Conservation (phyloP, 1,284 basidiomycete genomes). For the Xerocomus nothofagi region DNA sequence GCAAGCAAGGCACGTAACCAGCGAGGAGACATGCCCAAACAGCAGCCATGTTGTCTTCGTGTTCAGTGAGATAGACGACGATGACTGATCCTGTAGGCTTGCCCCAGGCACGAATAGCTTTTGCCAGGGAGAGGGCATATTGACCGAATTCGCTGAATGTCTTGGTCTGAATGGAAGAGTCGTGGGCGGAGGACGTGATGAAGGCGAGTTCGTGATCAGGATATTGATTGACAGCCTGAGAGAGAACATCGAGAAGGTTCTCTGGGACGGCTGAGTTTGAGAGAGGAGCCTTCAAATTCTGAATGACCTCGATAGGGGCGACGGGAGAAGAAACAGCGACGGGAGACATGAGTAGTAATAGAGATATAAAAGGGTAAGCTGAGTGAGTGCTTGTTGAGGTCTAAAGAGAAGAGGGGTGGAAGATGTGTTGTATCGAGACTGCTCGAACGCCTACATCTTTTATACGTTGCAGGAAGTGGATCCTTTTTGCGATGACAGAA, state of each 20-base stretch:
- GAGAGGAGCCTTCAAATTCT: constrained; percentile 18
- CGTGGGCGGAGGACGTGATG: constrained; percentile 33
- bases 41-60: constrained; percentile 36
- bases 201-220: constrained; percentile 29
- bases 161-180: constrained; percentile 33
- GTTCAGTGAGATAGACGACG: constrained; percentile 32
- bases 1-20: constrained; percentile 33
- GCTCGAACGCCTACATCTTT: background rate
- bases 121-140: constrained; percentile 20
- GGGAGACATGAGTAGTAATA: constrained; percentile 16
- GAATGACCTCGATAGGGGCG: constrained; percentile 6
- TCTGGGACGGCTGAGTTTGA: constrained; percentile 4
- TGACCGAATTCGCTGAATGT: constrained; percentile 27
- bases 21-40: constrained; percentile 35
- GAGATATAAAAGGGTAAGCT: background rate
- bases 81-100: constrained; percentile 33
- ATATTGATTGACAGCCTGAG: constrained; percentile 21
- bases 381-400: background rate
- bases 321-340: constrained; percentile 11
- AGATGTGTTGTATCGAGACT: background rate
- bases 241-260: constrained; percentile 29
- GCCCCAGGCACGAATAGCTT: constrained; percentile 16
- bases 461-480: constrained; percentile 13
- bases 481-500: background rate
- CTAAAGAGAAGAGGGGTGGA: background rate